These are phyloP conservation scores for Solanum infundibuliforme DNA, from an alignment of 257 asterid genomes.

Conservation along the genomic window DNA sequence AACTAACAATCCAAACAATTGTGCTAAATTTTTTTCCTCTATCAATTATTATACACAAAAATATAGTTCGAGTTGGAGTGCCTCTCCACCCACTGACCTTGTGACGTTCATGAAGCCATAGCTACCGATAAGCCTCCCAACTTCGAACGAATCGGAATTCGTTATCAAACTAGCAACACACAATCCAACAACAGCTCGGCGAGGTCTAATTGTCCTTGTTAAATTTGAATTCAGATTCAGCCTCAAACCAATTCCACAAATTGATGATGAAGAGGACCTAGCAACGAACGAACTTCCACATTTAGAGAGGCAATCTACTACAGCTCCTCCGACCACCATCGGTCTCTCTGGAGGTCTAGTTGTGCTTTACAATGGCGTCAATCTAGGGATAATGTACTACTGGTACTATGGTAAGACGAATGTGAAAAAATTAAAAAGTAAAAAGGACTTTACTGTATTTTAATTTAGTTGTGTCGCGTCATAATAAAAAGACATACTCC, in stretches of 20 bases:
- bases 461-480: not conserved
- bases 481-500: too few relatives aligned
- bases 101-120: constrained; percentile 87
- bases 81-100: constrained; percentile 26
- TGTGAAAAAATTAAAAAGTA: not conserved
- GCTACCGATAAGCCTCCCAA: constrained; percentile 74
- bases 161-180: constrained; percentile 53
- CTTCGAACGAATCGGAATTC: constrained; percentile 63
- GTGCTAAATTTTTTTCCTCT: not conserved
- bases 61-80: not conserved
- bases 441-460: not conserved
- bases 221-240: not conserved
- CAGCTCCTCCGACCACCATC: not conserved
- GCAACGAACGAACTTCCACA: not conserved
- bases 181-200: constrained; percentile 2
- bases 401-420: not conserved
- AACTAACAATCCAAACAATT: not conserved
- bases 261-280: not conserved
- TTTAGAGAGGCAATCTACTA: not conserved
- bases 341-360: not conserved
- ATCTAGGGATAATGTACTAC: not conserved
- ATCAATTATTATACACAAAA: not conserved
- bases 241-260: not conserved
- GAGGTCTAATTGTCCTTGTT: constrained; percentile 2
- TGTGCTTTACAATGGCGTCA: not conserved